Evolutionary conservation across 73 alveolate species (phyloP).

Genomic region (Tetrahymena malaccensis): DNA sequence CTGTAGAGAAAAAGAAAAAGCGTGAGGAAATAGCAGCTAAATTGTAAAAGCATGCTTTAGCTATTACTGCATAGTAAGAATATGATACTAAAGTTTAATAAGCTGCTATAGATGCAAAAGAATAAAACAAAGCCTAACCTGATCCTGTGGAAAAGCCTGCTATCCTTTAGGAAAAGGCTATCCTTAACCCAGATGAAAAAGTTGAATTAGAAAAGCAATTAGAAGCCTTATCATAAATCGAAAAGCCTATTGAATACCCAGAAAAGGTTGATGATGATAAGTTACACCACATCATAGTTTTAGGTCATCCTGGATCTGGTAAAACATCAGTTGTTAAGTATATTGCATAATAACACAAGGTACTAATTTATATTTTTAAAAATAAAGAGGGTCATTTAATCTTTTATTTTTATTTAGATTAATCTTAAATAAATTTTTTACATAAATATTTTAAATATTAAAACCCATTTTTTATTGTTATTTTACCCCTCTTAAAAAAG

Average conservation of each 20-base stretch:
- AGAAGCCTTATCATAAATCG: constrained; percentile 65
- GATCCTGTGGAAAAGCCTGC: neutral
- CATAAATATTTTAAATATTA: too few species aligned
- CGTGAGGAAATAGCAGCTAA: constrained; percentile 67
- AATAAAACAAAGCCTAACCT: neutral
- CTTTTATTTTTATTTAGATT: too few species aligned
- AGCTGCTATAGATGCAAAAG: constrained; percentile 26
- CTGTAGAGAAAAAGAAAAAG: constrained; percentile 77
- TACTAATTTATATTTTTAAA: neutral
- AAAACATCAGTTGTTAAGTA: constrained; percentile 83
- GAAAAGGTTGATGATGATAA: constrained; percentile 23
- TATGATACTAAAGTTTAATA: constrained; percentile 62
- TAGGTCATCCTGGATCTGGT: constrained; percentile 92
- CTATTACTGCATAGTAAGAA: constrained; percentile 49
- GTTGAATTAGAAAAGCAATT: constrained; percentile 43
- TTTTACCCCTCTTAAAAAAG: too few species aligned
- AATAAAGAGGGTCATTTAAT: too few species aligned
- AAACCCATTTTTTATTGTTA: too few species aligned
- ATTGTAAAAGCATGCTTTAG: constrained; percentile 66
- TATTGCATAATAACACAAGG: constrained; percentile 79
- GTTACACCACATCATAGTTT: constrained; percentile 51
- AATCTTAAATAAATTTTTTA: too few species aligned
- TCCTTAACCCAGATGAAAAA: constrained; percentile 63
- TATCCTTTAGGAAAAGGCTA: constrained; percentile 3
- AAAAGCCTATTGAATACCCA: constrained; percentile 59